Evolutionary conservation across 345 rosid species (phyloP).

Genomic region (Linum lewisii): DNA sequence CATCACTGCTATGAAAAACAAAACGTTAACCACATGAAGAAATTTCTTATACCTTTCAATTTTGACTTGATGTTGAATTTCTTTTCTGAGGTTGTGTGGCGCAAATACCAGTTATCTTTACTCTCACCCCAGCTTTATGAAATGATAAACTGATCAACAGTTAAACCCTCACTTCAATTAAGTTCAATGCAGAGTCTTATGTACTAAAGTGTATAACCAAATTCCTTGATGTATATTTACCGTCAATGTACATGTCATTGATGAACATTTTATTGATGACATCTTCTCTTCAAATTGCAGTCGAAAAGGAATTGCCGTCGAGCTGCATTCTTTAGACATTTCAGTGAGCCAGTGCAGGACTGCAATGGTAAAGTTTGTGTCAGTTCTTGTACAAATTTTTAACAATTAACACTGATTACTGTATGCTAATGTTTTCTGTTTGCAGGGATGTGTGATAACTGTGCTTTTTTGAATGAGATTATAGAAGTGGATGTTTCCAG

Average conservation of each 20-base stretch:
- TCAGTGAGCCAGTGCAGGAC: slow-evolving; percentile 80
- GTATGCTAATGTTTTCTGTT: slow-evolving; percentile 12
- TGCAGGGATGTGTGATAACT: slow-evolving; percentile 90
- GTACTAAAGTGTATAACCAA: no score
- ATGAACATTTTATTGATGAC: neutral
- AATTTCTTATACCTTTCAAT: no score
- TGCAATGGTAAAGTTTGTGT: slow-evolving; percentile 56
- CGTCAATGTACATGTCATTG: neutral
- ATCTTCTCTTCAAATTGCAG: slow-evolving; percentile 28
- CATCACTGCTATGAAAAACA: neutral
- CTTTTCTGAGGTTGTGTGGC: no score
- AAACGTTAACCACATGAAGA: no score
- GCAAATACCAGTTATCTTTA: no score
- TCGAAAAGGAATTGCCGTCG: slow-evolving; percentile 77
- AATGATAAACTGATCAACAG: no score
- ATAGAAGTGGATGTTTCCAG: slow-evolving; percentile 63
- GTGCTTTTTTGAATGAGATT: slow-evolving; percentile 62
- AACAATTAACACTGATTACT: slow-evolving; percentile 9
- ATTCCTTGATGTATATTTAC: no score
- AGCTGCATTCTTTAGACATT: slow-evolving; percentile 68
- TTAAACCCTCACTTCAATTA: no score
- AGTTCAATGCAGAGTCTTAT: no score
- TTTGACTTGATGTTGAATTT: no score
- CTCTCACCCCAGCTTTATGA: no score
- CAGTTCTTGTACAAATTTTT: neutral